phyloP scores from a whole-genome alignment of 257 asterid species.

The Solanum pimpinellifolium region DNA sequence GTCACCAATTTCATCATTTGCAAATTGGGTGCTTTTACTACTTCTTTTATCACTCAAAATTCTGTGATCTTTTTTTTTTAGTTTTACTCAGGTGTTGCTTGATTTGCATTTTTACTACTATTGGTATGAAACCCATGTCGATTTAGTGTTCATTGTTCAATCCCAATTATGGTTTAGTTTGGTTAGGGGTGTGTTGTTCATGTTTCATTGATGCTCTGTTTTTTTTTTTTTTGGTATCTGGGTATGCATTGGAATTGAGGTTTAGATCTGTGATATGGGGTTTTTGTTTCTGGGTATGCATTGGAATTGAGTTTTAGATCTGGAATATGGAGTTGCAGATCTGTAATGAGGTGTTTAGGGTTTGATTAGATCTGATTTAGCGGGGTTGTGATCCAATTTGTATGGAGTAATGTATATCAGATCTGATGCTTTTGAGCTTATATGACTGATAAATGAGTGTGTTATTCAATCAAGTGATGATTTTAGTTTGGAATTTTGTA shows the following conservation, averaged over 20 bases:
- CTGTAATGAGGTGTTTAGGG: neutral
- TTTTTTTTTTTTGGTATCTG: neutral
- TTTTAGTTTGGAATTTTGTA: neutral
- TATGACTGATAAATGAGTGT: neutral
- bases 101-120: neutral
- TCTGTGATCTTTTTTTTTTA: too few species aligned
- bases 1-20: neutral
- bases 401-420: neutral
- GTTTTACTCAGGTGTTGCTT: neutral
- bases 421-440: neutral
- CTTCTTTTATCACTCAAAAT: too few species aligned
- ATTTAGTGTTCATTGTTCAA: neutral
- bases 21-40: neutral
- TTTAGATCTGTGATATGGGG: neutral
- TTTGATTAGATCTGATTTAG: slow-evolving; percentile 6
- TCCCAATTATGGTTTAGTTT: neutral
- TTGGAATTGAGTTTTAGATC: neutral
- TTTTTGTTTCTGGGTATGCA: neutral
- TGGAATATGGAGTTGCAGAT: neutral
- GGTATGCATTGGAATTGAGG: neutral
- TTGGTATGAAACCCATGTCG: neutral
- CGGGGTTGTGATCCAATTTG: neutral
- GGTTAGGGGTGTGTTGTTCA: neutral
- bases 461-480: neutral
- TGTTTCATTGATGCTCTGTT: neutral